These are phyloP conservation scores for Saccharomyces hybrid DNA, from an alignment of 1,139 yeast genomes.

Conservation along the genomic window DNA sequence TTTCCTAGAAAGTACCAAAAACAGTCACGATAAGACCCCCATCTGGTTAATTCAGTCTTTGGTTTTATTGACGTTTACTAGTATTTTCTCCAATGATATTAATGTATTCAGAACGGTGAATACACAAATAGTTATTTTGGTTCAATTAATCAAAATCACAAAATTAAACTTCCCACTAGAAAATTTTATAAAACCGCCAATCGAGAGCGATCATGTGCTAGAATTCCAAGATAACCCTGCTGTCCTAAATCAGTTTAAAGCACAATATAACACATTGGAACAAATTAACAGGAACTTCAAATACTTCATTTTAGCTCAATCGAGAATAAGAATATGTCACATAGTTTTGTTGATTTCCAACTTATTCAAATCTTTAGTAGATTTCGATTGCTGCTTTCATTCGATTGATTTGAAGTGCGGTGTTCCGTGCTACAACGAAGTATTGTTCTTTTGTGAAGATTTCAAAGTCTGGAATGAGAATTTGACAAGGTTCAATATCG, in stretches of 20 bases:
- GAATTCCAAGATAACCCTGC: constrained; percentile 31
- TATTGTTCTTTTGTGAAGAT: constrained; percentile 60
- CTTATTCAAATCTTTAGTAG: constrained; percentile 60
- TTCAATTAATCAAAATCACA: constrained; percentile 71
- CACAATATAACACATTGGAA: constrained; percentile 31
- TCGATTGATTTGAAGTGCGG: constrained; percentile 67
- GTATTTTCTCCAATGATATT: constrained; percentile 70
- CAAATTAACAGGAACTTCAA: constrained; percentile 30
- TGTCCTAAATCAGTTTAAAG: constrained; percentile 31
- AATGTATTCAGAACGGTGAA: constrained; percentile 68
- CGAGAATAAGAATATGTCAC: constrained; percentile 79
- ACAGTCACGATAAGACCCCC: constrained; percentile 61
- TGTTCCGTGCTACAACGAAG: constrained; percentile 55
- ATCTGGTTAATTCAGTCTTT: constrained; percentile 84
- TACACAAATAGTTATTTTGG: constrained; percentile 69
- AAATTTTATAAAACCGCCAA: constrained; percentile 53
- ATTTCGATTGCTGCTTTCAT: constrained; percentile 49
- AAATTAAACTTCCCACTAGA: constrained; percentile 68
- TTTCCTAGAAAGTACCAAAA: constrained; percentile 56
- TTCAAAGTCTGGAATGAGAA: constrained; percentile 51
- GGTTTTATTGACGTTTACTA: constrained; percentile 72
- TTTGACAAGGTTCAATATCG: constrained; percentile 32
- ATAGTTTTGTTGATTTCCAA: constrained; percentile 68
- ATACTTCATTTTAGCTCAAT: constrained; percentile 58
- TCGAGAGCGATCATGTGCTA: constrained; percentile 30